Base-by-base conservation (phyloP, 805 yeast species). In the Ogataea pignaliae region DNA sequence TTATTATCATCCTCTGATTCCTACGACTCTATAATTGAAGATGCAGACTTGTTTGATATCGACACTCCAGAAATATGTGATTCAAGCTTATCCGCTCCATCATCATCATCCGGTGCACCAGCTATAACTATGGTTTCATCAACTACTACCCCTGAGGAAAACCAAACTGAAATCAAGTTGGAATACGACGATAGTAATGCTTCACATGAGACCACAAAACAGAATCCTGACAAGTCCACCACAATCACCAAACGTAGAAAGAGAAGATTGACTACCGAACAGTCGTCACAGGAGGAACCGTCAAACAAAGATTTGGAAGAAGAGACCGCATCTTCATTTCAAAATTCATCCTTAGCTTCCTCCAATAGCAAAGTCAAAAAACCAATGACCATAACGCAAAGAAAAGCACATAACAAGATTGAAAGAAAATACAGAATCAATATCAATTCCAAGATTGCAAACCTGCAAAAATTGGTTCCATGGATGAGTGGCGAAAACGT, bases 351-450 rank as follows among this genome's bases (percentile, higher is more conserved):
- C 2, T 7, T 15, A 3, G 15, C 30, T 17, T 14, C 41, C 10
- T 14, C 41, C 33, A 13, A 6, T 12, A 26, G 39, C 21, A 54
- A 54, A 40, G 49, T 53, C 33, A 57, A 56, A 40, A 61, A 57
- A 32, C 61, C 62, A 37, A 58, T 61, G 61, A 61, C 61, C 2
- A 39, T 52, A 13, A 54, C 54, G 10, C 88, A 83, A 63, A 80
- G 82, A 52, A 78, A 78, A 54, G 87, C 87, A 0, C 90, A 83
- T 58, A 83, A 83, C 65, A 79, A 78, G 61, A 81, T 83, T 49
- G 89, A 83, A 57, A 80, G 83, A 58, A 74, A 82, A 46, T 83
- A 83, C 61, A 68, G 88, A 59, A 81, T 81, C 47, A 83, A 83
- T 60, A 81, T 83, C 60, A 83, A 83, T 58, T 78, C 85, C 11